These are phyloP conservation scores for Rhizopogon vinicolor DNA, from an alignment of 768 basidiomycete species.

Conservation along the genomic window DNA sequence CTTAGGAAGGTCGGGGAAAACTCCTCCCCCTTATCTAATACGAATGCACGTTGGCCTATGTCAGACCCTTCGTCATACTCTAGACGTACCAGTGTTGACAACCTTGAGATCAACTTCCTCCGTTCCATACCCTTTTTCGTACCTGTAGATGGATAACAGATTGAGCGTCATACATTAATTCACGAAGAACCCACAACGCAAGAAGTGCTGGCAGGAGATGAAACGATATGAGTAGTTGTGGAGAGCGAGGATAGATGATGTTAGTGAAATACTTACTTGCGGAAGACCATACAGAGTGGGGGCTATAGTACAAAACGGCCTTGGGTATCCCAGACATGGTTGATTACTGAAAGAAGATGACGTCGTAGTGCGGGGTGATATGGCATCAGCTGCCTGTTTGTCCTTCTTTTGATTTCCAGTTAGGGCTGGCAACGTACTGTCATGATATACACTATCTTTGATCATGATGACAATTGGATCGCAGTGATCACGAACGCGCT, in stretches of 20 bases:
- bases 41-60: not conserved
- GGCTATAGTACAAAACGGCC: constrained; percentile 75
- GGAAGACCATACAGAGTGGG: constrained; percentile 58
- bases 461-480: not conserved
- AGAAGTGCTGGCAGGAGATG: constrained; percentile 38
- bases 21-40: constrained; percentile 72
- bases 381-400: not conserved
- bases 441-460: not conserved
- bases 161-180: not conserved
- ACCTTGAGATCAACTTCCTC: constrained; percentile 70
- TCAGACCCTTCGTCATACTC: not conserved
- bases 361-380: not conserved
- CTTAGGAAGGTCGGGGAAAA: constrained; percentile 71
- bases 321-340: constrained; percentile 45
- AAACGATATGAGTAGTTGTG: not conserved
- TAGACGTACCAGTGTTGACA: constrained; percentile 55
- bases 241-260: not conserved
- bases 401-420: constrained; percentile 4
- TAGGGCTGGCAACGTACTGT: not conserved
- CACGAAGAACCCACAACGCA: constrained; percentile 41
- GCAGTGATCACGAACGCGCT: not conserved
- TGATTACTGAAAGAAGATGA: not conserved
- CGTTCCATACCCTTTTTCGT: constrained; percentile 79
- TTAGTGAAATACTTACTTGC: constrained; percentile 40
- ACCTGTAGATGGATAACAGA: constrained; percentile 21